Conservation (phyloP, 1,284 basidiomycete species). For the Calocybe gambosa region DNA sequence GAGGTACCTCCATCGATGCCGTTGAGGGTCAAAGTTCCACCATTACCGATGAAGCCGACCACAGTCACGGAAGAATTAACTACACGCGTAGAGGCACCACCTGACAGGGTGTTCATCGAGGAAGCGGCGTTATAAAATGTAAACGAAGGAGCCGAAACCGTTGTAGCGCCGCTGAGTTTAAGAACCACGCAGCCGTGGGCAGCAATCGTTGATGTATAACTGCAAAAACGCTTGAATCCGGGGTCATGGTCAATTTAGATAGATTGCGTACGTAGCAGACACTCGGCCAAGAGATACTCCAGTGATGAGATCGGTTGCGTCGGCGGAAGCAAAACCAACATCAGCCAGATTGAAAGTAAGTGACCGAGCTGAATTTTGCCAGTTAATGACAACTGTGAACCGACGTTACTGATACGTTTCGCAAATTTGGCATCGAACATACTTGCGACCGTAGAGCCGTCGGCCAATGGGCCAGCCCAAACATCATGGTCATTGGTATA, state of each 20-base stretch:
- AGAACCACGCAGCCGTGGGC: conserved; percentile 37
- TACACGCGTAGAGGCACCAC: conserved; percentile 32
- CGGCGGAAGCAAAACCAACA: conserved; percentile 34
- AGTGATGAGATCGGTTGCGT: conserved; percentile 34
- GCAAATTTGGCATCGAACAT: conserved; percentile 10
- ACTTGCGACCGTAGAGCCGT: conserved; percentile 44
- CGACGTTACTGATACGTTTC: not conserved
- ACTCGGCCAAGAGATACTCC: conserved; percentile 32
- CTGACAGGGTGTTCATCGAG: conserved; percentile 31
- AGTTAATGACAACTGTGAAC: conserved; percentile 37
- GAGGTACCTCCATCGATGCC: conserved; percentile 34
- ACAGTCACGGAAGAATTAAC: conserved; percentile 35
- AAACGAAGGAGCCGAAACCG: conserved; percentile 26
- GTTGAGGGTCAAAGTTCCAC: conserved; percentile 37
- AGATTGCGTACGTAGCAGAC: conserved; percentile 26
- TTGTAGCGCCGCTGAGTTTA: conserved; percentile 29
- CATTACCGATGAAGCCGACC: conserved; percentile 38
- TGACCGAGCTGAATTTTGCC: conserved; percentile 31
- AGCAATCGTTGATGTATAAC: conserved; percentile 31
- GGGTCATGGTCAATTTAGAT: conserved; percentile 4
- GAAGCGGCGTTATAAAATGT: conserved; percentile 34
- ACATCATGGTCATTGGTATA: conserved; percentile 46
- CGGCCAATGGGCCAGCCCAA: conserved; percentile 43
- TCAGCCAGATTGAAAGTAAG: conserved; percentile 37
- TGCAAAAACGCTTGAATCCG: conserved; percentile 13